Base-by-base conservation (phyloP, 2,329 filamentous ascomycete species). In the Penicillium palitans region DNA sequence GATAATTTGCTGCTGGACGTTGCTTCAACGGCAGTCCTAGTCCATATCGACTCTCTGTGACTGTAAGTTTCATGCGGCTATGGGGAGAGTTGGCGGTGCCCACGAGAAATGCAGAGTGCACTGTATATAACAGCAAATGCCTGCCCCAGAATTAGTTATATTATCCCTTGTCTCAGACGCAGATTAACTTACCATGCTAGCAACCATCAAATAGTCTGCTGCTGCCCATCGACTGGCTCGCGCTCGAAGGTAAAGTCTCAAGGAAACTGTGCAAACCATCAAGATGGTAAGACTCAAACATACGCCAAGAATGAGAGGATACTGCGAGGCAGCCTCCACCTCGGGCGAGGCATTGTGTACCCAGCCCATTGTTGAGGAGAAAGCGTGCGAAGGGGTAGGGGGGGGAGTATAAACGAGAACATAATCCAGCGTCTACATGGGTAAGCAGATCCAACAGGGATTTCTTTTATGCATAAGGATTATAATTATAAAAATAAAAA, bases 1-100 rank as follows among this genome's bases (percentile, higher is more conserved):
- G 59, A 0, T 81, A 64, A 44, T 80, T 77, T n/a, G 61, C 68
- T n/a, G 72, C 64, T 0, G 82, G 82, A 0, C 82, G 77, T 5
- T 73, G 59, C 7, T 53, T 61, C 8, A 83, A 54, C 0, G 81
- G 79, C 2, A 84, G 68, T 1, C 82, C 82, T 3, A 84, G 73
- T 19, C 82, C 82, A 59, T 80, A 84, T 69, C 78, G 77, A 4
- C 81, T 83, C 71, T 84, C 80, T 82, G 61, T 8, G 6, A n/a
- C 9, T 3, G 25, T 47, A 52, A 24, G 29, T 7, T n/a, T n/a
- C 12, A 17, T 47, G 19, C n/a, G 29, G 8, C 44, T 10, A 12
- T 12, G 10, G 15, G 24, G 24, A 12, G 13, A 17, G 15, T n/a
- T 5, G 1, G 3, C 4, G 17, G 69, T 17, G 58, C 80, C 59